Evolutionary conservation across 164 flowering plant species (phyloP), one percentile per base, ranked within the genome.

Genomic region (Macadamia integrifolia): DNA sequence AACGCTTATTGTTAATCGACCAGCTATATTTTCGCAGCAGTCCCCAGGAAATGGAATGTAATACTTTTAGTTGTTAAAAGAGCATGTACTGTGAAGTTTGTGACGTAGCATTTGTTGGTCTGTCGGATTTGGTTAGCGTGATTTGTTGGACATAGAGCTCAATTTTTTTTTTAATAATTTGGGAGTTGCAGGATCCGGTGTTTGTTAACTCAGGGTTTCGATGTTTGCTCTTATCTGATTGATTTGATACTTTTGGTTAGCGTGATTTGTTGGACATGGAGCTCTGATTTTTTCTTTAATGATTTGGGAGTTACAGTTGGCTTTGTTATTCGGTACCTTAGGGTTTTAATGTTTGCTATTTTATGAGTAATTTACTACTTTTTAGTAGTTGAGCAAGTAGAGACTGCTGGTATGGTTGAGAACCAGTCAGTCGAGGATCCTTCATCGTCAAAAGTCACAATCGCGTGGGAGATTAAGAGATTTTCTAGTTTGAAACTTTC

Each of bases 1-100:
- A 93, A 92, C 69, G 96, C 88, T 23, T 23, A 84, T 84, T 92
- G 91, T 84, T 92, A 18, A 92, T 92, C 65, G 96, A 93, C 43
- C 88, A 88, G 74, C 80, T 92, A 15, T 93, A 88, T 72, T 69
- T 83, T 40, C 81, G 76, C 18, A 90, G 88, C 40, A 91, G 85
- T n/a, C 88, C 93, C 18, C 90, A 85, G 74, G 87, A 91, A 3
- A 81, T 88, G 85, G 90, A 90, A 80, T 91, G 92, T 75, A 61
- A 43, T 15, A 29, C 32, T 43, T 66, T 62, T 49, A 11, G 28
- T 9, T 29, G 8, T 43, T 23, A 15, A 32, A 11, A 13, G 46
- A 48, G 9, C 59, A 14, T 53, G 31, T 58, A 48, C 0, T 65
- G 18, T 43, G 17, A 58, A 62, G 66, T 66, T 76, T 35, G 23